Base-by-base conservation (phyloP, 352 stramenopile species). In the Pythium sukuiense region DNA sequence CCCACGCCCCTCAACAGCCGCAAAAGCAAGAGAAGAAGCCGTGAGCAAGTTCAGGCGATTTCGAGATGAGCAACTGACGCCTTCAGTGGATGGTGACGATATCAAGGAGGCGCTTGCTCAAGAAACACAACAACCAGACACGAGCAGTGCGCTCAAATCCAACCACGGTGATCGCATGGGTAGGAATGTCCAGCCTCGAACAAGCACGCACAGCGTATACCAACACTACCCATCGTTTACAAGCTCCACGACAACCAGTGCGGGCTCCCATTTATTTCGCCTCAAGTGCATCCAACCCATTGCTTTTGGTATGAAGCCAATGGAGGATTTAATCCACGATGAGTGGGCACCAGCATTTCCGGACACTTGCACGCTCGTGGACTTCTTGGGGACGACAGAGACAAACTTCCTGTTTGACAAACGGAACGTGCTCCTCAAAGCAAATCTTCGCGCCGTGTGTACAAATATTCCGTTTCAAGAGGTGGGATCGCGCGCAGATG, bases 261-360 rank as follows among this genome's bases (percentile, higher is more conserved):
- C 61, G 29, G 65, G 32, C 26, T 72, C 33, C 13, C 70, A 76
- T 16, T 43, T 61, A 27, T 73, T 83, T 46, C 70, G 73, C 0
- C 49, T 83, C 29, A 80, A 79, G 35, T 80, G 64, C 53, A 68
- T 67, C 4, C 70, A 80, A 39, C 76, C 76, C 30, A 83, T 83
- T 24, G 70, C 70, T 24, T 83, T 83, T 50, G 59, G 67, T 4
- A 79, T 83, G 76, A 63, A 74, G 14, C 61, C 64, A 3, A 46
- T 73, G 26, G 63, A 76, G 3, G 65, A 69, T 3, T 26, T 56
- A 26, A 63, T 80, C 9, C 48, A 65, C 13, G 66, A 73, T 0
- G 72, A 80, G 35, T 83, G 70, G 76, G 65, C 76, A 0, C 72
- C 76, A n/a, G 59, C 76, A n/a, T 77, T 83, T 37, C 76, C 76